Evolutionary conservation across 495 filamentous ascomycete genomes (phyloP).

Genomic region (Penicillium paxilli): DNA sequence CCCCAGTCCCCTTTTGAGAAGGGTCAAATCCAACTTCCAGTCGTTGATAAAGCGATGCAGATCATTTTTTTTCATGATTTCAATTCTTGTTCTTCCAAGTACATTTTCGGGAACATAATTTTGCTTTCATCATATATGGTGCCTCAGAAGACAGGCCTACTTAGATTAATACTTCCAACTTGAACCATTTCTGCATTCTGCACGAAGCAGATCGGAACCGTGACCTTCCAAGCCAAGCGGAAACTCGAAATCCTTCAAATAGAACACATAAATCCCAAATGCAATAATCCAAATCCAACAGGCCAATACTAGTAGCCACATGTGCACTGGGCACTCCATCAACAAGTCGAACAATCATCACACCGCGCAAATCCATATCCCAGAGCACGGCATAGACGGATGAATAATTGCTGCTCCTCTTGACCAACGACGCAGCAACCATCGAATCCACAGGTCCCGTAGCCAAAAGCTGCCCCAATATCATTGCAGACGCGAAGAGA

Average conservation of each 20-base stretch:
- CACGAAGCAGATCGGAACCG: too few species aligned
- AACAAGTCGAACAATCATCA: slow-evolving; percentile 18
- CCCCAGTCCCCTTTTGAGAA: slow-evolving; percentile 18
- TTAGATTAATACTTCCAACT: not conserved
- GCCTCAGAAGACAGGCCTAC: not conserved
- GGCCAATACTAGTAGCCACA: too few species aligned
- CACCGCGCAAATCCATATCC: slow-evolving; percentile 19
- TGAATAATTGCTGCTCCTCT: slow-evolving; percentile 14
- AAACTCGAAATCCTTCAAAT: not conserved
- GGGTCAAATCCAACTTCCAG: slow-evolving; percentile 6
- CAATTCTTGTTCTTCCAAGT: slow-evolving; percentile 6
- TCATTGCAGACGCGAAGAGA: not conserved
- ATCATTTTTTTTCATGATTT: slow-evolving; percentile 17
- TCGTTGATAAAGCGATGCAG: slow-evolving; percentile 17
- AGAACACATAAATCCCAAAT: too few species aligned
- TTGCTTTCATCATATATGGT: slow-evolving; percentile 2
- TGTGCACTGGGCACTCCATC: not conserved
- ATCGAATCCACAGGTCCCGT: slow-evolving; percentile 10
- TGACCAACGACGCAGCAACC: slow-evolving; percentile 18
- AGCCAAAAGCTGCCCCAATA: not conserved
- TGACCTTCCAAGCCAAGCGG: too few species aligned
- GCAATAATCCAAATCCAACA: too few species aligned
- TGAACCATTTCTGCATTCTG: not conserved
- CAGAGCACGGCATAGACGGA: slow-evolving; percentile 6
- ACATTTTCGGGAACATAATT: slow-evolving; percentile 18